These are phyloP conservation scores for Chaetoceros muelleri DNA, from an alignment of 108 stramenopile genomes.

Conservation along the genomic window DNA sequence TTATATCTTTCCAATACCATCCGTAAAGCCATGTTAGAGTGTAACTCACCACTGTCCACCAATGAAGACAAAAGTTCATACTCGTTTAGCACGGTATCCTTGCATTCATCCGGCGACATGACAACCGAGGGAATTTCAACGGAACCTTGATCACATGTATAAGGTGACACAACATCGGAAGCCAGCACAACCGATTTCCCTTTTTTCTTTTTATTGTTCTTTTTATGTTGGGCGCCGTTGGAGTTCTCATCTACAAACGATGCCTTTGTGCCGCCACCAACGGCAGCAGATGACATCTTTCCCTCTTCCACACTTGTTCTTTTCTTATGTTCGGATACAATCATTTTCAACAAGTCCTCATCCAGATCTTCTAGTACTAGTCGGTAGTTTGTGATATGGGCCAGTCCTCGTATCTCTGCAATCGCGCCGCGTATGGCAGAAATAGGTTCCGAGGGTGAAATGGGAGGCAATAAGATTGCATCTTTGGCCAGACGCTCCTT, in stretches of 20 bases:
- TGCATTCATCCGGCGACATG: background rate
- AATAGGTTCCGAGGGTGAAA: conserved; percentile 70
- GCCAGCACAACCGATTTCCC: background rate
- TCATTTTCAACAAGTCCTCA: background rate
- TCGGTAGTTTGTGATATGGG: conserved; percentile 72
- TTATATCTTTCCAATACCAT: conserved; percentile 75
- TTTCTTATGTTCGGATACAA: background rate
- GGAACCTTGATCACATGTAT: background rate
- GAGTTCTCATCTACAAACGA: conserved; percentile 22
- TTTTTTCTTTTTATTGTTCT: conserved; percentile 8
- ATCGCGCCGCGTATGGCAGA: conserved; percentile 54
- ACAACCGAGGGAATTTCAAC: background rate
- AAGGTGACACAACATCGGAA: background rate
- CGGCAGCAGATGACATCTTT: background rate
- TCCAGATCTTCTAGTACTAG: conserved; percentile 36
- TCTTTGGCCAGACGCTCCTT: conserved; percentile 3
- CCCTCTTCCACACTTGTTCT: background rate
- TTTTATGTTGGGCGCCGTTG: background rate
- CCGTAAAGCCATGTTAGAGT: conserved; percentile 42
- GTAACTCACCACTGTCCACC: conserved; percentile 15
- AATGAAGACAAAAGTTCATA: conserved; percentile 55
- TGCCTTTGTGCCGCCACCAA: background rate
- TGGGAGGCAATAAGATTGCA: conserved; percentile 55
- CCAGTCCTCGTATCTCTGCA: conserved; percentile 48
- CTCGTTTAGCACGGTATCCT: conserved; percentile 44